Evolutionary conservation across 148 eudicot species (phyloP), one percentile per base, ranked within the genome.

Genomic region (Diospyros lotus): DNA sequence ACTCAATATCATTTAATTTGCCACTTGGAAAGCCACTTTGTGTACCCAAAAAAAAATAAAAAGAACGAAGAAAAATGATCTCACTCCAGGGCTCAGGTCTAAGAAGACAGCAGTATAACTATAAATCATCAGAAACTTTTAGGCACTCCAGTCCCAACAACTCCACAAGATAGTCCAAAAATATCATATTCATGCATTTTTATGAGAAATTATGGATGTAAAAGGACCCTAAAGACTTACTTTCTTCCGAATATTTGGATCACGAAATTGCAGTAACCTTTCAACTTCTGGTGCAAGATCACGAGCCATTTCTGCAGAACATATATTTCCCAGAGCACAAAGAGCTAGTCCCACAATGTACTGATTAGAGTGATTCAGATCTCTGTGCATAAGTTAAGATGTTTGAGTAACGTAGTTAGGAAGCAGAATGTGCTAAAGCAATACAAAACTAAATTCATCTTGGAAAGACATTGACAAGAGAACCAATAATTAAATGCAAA

Each of bases 291-390:
- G 94, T 38, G 96, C 98, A 78, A 94, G 98, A 82, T 94, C 98
- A 78, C 98, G 97, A 75, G 98, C 98, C 98, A 94, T 92, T 85
- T 92, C 98, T 70, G 98, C 97, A 44, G 98, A 94, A 80, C 96
- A 89, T 69, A 94, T 94, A 81, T 94, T 92, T 69, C 97, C 98
- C 84, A 94, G 90, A 71, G 98, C 98, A 87, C 98, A 94, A 71
- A 94, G 98, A 83, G 98, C 98, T 79, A 94, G 92, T 58, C 98
- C 98, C 66, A 89, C 97, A 64, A 94, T 94, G 84, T 94, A 94
- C 83, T 94, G 98, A 80, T 94, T 94, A 68, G 92, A 73, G 82
- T 92, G 98, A 77, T 92, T 94, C 70, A 90, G 89, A 75, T 94
- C 97, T 92, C 98, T 94, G 78, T 69, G 45, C 68, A 79, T 18